Percentiles rank a stretch among this genome's conserved stretches.
These are phyloP conservation scores for Hylodesmum podocarpum DNA, from an alignment of 306 rosid genomes.

Conservation along the genomic window DNA sequence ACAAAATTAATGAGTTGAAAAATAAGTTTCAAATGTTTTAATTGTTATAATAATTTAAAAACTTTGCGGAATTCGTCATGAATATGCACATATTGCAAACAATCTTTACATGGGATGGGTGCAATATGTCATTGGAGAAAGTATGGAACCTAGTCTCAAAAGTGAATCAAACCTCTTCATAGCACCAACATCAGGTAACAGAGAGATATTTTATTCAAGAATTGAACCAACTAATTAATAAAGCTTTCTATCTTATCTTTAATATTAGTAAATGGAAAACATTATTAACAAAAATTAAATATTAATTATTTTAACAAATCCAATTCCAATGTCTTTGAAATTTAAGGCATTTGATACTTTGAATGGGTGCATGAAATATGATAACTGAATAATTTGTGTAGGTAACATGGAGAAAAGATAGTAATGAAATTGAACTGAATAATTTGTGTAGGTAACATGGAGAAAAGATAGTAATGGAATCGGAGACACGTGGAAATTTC, in stretches of 20 bases:
- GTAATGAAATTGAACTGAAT: too few species aligned
- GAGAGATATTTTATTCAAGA: constrained; percentile 29
- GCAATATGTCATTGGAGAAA: constrained; percentile 41
- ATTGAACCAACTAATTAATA: not conserved
- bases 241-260: not conserved
- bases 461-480: constrained; percentile 20
- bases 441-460: constrained; percentile 30
- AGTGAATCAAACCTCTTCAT: constrained; percentile 46
- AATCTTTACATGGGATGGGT: constrained; percentile 42
- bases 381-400: not conserved
- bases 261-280: not conserved
- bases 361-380: not conserved
- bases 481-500: constrained; percentile 9
- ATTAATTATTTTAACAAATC: not conserved
- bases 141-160: constrained; percentile 38
- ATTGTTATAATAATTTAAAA: not conserved
- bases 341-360: not conserved
- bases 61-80: constrained; percentile 33
- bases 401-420: constrained; percentile 43
- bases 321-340: not conserved
- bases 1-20: not conserved
- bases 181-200: constrained; percentile 30
- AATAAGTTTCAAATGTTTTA: not conserved
- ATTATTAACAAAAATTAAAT: not conserved
- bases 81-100: constrained; percentile 36